Evolutionary conservation across 768 basidiomycete genomes (phyloP).

Genomic region (Royoungia palumana): DNA sequence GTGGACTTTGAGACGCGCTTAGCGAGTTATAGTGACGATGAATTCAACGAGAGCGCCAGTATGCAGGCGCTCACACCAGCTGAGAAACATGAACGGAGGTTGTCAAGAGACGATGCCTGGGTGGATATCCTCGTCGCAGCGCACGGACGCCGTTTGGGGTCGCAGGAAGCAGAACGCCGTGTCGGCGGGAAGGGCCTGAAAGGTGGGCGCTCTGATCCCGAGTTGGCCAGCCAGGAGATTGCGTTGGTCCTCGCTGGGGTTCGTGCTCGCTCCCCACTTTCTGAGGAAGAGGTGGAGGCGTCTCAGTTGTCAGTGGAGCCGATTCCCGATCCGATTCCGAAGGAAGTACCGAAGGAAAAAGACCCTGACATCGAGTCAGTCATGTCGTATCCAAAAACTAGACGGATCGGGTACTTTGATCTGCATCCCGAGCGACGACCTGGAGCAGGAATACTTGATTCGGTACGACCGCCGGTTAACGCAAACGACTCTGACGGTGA

Average conservation of each 20-base stretch:
- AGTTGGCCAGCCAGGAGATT: slow-evolving; percentile 69
- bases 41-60: slow-evolving; percentile 40
- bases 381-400: slow-evolving; percentile 34
- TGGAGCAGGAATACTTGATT: slow-evolving; percentile 12
- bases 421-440: slow-evolving; percentile 70
- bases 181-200: slow-evolving; percentile 30
- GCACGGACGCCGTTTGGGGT: slow-evolving; percentile 47
- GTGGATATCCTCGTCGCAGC: slow-evolving; percentile 79
- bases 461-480: slow-evolving; percentile 27
- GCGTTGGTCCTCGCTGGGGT: slow-evolving; percentile 66
- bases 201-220: slow-evolving; percentile 55
- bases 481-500: slow-evolving; percentile 35
- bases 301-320: slow-evolving; percentile 20
- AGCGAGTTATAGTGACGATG: slow-evolving; percentile 57
- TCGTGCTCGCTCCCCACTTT: slow-evolving; percentile 33
- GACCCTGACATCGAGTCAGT: slow-evolving; percentile 47
- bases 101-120: slow-evolving; percentile 72
- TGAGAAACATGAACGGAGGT: slow-evolving; percentile 39
- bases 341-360: slow-evolving; percentile 36
- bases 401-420: slow-evolving; percentile 70
- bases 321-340: neutral
- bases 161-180: slow-evolving; percentile 49
- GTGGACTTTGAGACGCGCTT: slow-evolving; percentile 83
- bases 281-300: slow-evolving; percentile 36
- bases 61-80: slow-evolving; percentile 39